Base-by-base conservation (phyloP, 768 basidiomycete genomes). In the Rhodotorula paludigena region DNA sequence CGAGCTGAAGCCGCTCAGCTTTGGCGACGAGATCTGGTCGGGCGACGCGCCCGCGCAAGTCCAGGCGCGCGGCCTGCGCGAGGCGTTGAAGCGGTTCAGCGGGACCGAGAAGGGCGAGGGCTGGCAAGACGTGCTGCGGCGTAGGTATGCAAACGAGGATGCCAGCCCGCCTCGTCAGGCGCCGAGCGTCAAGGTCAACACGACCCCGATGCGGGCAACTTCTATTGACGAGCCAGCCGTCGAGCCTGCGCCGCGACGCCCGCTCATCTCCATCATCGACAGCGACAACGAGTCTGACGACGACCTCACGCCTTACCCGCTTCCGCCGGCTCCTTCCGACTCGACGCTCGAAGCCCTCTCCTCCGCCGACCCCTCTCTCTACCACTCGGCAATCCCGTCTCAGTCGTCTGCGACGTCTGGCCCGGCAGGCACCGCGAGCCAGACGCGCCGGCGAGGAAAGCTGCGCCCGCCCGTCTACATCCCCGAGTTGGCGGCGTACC, bases 401-500 rank as follows among this genome's bases (percentile, higher is more conserved):
- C 25, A 86, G 89, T 2, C 77, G 4, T 23, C 61, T 1, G 32
- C 61, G 0, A 62, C 61, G 1, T 30, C 61, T 0, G 61, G 61
- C 6, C 32, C 53, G 2, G 61, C 41, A 0, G 61, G 61, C 7
- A 33, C 32, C 84, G 10, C 93, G 85, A 6, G 85, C 85, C 6
- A 88, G 89, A 71, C 84, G 93, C 12, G 87, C 83, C 28, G 91
- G 89, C 74, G 87, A 90, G 39, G 89, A 89, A 74, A 86, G 85
- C 12, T 79, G 21, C 76, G 82, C n/a, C 83, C 86, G 25, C 96
- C 96, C 0, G 89, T 98, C 15, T 99, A 97, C 77, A 84, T 98
- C 20, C 84, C 84, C 14, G 92, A 97, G 75, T 81, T 99, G 9
- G 86, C 86, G 8, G 85, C 85, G 56, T 80, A 96, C 74, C 79